These are phyloP conservation scores for Cicer cuneatum DNA, from an alignment of 306 rosid genomes.

Conservation along the genomic window DNA sequence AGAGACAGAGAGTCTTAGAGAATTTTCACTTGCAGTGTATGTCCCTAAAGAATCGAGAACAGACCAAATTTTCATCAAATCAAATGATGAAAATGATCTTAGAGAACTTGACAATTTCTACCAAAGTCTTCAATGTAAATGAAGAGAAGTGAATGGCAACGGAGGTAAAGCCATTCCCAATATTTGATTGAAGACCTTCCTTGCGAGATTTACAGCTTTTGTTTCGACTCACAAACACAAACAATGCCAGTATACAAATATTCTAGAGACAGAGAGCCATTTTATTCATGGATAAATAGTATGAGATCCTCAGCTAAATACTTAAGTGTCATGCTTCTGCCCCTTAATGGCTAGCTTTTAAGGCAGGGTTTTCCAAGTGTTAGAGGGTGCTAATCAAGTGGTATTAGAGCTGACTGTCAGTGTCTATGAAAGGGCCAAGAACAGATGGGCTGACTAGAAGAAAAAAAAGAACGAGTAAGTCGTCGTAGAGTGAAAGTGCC, in stretches of 20 bases:
- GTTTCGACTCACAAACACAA: background rate
- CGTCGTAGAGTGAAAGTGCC: background rate
- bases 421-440: background rate
- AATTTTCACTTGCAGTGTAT: too few species aligned
- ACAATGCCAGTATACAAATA: background rate
- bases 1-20: too few species aligned
- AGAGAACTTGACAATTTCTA: constrained; percentile 17
- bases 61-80: background rate
- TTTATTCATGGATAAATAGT: background rate
- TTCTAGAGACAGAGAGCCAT: background rate
- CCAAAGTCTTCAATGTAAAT: constrained; percentile 4
- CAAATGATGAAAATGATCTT: background rate
- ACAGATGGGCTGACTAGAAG: background rate
- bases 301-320: too few species aligned
- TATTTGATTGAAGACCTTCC: background rate
- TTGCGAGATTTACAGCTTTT: background rate
- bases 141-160: constrained; percentile 15
- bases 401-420: background rate
- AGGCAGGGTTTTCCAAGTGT: background rate
- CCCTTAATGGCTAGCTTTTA: background rate
- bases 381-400: background rate
- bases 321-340: too few species aligned
- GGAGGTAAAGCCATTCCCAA: background rate
- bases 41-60: too few species aligned
- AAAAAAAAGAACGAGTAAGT: background rate